phyloP scores from a whole-genome alignment of 2,329 filamentous ascomycete genomes.

The Magnaporthales sp. region DNA sequence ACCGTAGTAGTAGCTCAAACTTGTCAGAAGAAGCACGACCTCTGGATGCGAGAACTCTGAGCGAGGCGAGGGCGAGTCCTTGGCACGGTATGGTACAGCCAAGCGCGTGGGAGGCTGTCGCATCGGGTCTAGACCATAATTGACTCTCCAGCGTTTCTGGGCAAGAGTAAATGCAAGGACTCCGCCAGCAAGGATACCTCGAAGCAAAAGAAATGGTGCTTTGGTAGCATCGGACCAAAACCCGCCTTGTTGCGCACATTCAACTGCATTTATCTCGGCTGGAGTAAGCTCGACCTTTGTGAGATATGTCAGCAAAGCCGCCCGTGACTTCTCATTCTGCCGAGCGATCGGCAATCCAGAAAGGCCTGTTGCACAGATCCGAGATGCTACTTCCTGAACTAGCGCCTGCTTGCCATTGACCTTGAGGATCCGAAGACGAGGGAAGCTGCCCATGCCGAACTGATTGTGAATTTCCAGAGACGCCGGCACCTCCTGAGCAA shows the following conservation, averaged over 20 bases:
- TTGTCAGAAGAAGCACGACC: conserved; percentile 46
- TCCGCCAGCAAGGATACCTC: conserved; percentile 46
- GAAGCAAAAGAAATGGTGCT: conserved; percentile 34
- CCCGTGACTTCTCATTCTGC: background rate
- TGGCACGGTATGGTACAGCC: conserved; percentile 51
- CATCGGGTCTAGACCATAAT: conserved; percentile 46
- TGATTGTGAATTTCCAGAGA: conserved; percentile 16
- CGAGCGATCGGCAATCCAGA: background rate
- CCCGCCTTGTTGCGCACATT: conserved; percentile 18
- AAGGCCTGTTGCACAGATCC: background rate
- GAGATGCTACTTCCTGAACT: conserved; percentile 9
- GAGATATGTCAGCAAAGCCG: conserved; percentile 27
- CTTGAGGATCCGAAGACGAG: conserved; percentile 38
- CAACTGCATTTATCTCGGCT: conserved; percentile 27
- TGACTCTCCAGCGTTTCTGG: conserved; percentile 55
- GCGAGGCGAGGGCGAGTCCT: conserved; percentile 43
- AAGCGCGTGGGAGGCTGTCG: conserved; percentile 34
- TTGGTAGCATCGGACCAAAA: conserved; percentile 25
- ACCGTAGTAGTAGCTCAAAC: conserved; percentile 45
- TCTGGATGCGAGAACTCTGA: conserved; percentile 58
- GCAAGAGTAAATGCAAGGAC: conserved; percentile 43
- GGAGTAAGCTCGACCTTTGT: conserved; percentile 16
- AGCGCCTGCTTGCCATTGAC: conserved; percentile 20
- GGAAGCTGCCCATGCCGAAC: conserved; percentile 28
- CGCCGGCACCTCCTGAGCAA: conserved; percentile 27